Conservation (phyloP, 2,329 filamentous ascomycete species). For the Acrocalymma vagum region DNA sequence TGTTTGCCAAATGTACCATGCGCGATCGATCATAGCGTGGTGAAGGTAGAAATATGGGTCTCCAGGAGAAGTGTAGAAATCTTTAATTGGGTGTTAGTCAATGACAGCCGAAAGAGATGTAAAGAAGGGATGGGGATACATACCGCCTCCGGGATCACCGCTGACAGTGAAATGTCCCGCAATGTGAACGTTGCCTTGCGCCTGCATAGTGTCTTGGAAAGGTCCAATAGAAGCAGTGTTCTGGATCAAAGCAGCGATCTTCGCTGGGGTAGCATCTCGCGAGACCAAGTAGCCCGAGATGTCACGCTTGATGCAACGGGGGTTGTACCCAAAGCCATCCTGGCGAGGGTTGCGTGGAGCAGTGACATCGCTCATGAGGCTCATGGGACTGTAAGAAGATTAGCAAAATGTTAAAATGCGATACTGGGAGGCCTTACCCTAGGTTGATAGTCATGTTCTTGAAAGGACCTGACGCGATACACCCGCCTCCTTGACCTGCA, state of each 20-base stretch:
- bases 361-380: constrained; percentile 27
- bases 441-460: constrained; percentile 44
- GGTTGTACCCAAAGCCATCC: constrained; percentile 45
- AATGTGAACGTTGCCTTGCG: constrained; percentile 49
- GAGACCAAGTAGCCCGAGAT: constrained; percentile 39
- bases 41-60: constrained; percentile 60
- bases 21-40: constrained; percentile 58
- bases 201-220: constrained; percentile 52
- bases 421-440: constrained; percentile 23
- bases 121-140: not conserved
- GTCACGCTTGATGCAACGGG: constrained; percentile 52
- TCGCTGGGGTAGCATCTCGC: constrained; percentile 35
- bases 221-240: constrained; percentile 35
- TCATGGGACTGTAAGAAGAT: constrained; percentile 27
- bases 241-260: constrained; percentile 38
- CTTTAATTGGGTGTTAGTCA: constrained; percentile 12
- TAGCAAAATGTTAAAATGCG: not conserved
- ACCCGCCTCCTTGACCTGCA: constrained; percentile 64
- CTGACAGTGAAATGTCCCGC: constrained; percentile 57
- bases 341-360: constrained; percentile 49
- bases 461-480: constrained; percentile 62
- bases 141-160: constrained; percentile 54
- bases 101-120: not conserved
- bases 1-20: constrained; percentile 61
- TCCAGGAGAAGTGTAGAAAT: constrained; percentile 56